Conservation (phyloP, 805 yeast species). For the Candida sithepensis region DNA sequence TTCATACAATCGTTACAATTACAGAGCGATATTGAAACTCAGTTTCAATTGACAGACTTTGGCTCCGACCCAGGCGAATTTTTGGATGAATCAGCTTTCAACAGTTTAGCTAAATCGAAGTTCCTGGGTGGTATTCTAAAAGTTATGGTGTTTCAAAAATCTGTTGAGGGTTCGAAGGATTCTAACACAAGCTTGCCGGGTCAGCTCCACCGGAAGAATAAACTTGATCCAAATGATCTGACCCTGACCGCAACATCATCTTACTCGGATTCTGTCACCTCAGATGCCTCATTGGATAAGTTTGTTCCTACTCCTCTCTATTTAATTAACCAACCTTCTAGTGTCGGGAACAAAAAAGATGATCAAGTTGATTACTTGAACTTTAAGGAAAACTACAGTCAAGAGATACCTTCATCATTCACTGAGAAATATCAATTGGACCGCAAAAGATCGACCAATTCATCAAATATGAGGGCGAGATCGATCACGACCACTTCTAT, state of each 20-base stretch:
- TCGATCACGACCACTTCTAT: conserved; percentile 27
- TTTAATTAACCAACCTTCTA: conserved; percentile 39
- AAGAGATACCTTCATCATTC: not conserved
- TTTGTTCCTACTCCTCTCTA: conserved; percentile 68
- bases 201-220: not conserved
- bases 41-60: conserved; percentile 66
- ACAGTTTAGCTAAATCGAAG: conserved; percentile 31
- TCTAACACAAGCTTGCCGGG: not conserved
- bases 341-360: conserved; percentile 19
- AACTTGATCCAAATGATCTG: conserved; percentile 1
- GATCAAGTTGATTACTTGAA: conserved; percentile 51
- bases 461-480: conserved; percentile 26
- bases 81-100: conserved; percentile 46
- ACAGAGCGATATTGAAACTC: conserved; percentile 10
- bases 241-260: conserved; percentile 46
- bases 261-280: conserved; percentile 51
- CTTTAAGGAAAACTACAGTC: conserved; percentile 41
- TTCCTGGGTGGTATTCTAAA: conserved; percentile 30
- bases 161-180: not conserved
- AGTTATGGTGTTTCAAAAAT: conserved; percentile 15
- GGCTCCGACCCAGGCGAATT: conserved; percentile 56
- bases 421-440: conserved; percentile 1
- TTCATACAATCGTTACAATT: conserved; percentile 37
- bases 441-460: conserved; percentile 18
- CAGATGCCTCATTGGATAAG: conserved; percentile 35